Evolutionary conservation across 164 flowering plant species (phyloP).

Genomic region (grape (Vitis vinifera)): ASM3070453v1 NC_081809.1:10441501-10442000

Average conservation of each 20-base stretch:
- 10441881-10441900: conserved; percentile 20
- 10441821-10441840: conserved; percentile 69
- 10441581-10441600: conserved; percentile 72
- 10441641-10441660: conserved; percentile 83
- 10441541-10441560: conserved; percentile 39
- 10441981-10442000: conserved; percentile 88
- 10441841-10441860: conserved; percentile 54
- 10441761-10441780: conserved; percentile 89
- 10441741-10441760: conserved; percentile 67
- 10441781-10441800: conserved; percentile 97
- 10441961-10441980: conserved; percentile 99
- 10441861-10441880: conserved; percentile 95
- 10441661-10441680: conserved; percentile 86
- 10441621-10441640: conserved; percentile 80
- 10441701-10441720: background rate
- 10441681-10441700: conserved; percentile 20
- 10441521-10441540: conserved; percentile 60
- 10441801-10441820: conserved; percentile 93
- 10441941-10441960: background rate
- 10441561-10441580: conserved; percentile 47
- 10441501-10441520: conserved; percentile 61
- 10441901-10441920: background rate
- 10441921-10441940: background rate
- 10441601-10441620: conserved; percentile 83
- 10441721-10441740: conserved; percentile 7